phyloP scores from a whole-genome alignment of 768 basidiomycete species.

The Boletus coccyginus region DNA sequence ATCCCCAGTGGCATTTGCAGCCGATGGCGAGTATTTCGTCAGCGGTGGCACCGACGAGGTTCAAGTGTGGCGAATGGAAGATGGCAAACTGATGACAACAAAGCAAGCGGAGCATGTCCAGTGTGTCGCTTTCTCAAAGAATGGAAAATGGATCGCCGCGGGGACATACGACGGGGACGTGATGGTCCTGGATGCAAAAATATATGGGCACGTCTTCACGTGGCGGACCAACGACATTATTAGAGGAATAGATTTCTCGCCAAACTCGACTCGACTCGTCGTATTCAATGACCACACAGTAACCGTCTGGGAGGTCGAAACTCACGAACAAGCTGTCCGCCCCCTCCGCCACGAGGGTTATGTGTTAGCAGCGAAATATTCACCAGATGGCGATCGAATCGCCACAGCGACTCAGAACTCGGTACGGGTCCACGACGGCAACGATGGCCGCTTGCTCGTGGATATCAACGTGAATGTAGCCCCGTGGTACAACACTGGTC shows the following conservation, averaged over 20 bases:
- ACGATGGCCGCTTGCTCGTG: not conserved
- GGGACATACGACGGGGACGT: not conserved
- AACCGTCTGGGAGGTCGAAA: not conserved
- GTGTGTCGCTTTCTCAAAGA: not conserved
- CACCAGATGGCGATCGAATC: not conserved
- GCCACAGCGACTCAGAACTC: not conserved
- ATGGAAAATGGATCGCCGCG: not conserved
- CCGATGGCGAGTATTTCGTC: not conserved
- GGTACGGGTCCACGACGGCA: not conserved
- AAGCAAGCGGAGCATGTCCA: not conserved
- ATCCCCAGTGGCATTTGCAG: not conserved
- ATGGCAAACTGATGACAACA: not conserved
- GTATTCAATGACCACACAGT: not conserved
- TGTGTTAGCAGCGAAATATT: not conserved
- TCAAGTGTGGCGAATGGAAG: not conserved
- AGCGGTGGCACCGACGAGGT: not conserved
- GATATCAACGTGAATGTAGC: not conserved
- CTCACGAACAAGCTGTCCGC: not conserved
- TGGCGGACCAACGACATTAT: not conserved
- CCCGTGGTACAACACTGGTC: not conserved
- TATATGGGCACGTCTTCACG: not conserved
- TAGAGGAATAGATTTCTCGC: slow-evolving; percentile 2
- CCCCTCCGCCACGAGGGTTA: not conserved
- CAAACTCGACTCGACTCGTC: slow-evolving; percentile 3
- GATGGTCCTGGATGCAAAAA: not conserved